phyloP scores from a whole-genome alignment of 1,139 yeast genomes.

The Komagataea norvegica region DNA sequence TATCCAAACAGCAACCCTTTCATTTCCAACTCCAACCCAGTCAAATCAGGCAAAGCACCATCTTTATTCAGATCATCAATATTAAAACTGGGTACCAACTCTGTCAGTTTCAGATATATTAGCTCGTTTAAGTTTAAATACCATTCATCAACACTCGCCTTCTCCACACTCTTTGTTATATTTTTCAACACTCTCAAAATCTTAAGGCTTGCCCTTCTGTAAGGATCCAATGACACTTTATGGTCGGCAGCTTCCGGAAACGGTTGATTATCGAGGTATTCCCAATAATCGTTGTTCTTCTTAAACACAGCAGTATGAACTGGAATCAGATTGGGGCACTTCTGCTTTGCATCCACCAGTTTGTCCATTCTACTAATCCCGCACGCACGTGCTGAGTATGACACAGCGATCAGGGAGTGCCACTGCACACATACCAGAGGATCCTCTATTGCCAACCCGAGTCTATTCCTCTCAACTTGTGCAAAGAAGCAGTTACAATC shows the following conservation, averaged over 20 bases:
- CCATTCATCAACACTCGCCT: conserved; percentile 95
- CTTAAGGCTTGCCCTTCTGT: conserved; percentile 80
- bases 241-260: conserved; percentile 47
- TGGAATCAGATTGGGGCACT: conserved; percentile 70
- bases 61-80: conserved; percentile 25
- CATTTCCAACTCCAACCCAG: conserved; percentile 16
- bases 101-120: conserved; percentile 21
- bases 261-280: conserved; percentile 44
- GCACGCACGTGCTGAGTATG: conserved; percentile 79
- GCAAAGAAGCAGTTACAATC: conserved; percentile 96
- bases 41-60: conserved; percentile 40
- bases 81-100: conserved; percentile 33
- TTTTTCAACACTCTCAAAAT: conserved; percentile 57
- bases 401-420: conserved; percentile 84
- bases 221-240: conserved; percentile 89
- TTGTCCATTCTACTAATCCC: conserved; percentile 81
- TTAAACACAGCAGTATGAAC: conserved; percentile 94
- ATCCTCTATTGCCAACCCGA: conserved; percentile 56
- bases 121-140: conserved; percentile 74
- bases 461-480: conserved; percentile 81
- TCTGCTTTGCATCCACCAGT: conserved; percentile 57
- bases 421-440: conserved; percentile 96
- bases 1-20: conserved; percentile 20
- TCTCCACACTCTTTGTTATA: conserved; percentile 67
- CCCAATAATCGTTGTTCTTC: conserved; percentile 83